These are phyloP conservation scores for Leccinum proximum DNA, from an alignment of 1,284 basidiomycete genomes.

Conservation along the genomic window DNA sequence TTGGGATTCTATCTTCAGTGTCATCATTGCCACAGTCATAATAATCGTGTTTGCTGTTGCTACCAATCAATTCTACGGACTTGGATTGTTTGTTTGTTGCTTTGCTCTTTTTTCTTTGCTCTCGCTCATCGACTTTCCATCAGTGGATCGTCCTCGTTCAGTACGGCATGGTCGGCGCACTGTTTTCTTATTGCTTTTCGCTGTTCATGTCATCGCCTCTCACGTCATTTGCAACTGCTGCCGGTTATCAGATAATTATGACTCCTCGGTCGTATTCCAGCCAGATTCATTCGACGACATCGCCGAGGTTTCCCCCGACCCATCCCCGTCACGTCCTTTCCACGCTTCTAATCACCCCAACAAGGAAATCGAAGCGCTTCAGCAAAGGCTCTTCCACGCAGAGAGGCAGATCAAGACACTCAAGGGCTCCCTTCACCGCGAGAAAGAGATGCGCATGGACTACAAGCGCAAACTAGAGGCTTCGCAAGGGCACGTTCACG, in stretches of 20 bases:
- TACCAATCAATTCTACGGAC: constrained; percentile 64
- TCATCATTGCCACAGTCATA: constrained; percentile 58
- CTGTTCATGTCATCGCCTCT: too few species aligned
- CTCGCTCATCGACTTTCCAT: not conserved
- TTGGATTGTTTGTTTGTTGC: constrained; percentile 61
- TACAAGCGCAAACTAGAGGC: constrained; percentile 50
- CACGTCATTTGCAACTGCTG: too few species aligned
- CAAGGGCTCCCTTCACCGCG: constrained; percentile 71
- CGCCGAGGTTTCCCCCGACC: constrained; percentile 64
- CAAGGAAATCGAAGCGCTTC: constrained; percentile 77
- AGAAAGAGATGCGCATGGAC: constrained; percentile 76
- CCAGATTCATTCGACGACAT: constrained; percentile 51
- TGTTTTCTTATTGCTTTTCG: constrained; percentile 74
- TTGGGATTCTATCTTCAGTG: constrained; percentile 64
- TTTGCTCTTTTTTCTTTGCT: not conserved
- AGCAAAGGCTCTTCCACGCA: constrained; percentile 78
- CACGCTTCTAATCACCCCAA: constrained; percentile 67
- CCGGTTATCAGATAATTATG: too few species aligned
- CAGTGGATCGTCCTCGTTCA: constrained; percentile 72
- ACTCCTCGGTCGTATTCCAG: constrained; percentile 55
- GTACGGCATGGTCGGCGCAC: constrained; percentile 65
- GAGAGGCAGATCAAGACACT: constrained; percentile 80
- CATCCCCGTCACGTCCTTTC: constrained; percentile 58
- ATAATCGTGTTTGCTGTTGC: constrained; percentile 56
- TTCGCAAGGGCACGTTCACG: constrained; percentile 33